These are phyloP conservation scores for Hygrocybe punicea DNA, from an alignment of 768 basidiomycete genomes.

Conservation along the genomic window DNA sequence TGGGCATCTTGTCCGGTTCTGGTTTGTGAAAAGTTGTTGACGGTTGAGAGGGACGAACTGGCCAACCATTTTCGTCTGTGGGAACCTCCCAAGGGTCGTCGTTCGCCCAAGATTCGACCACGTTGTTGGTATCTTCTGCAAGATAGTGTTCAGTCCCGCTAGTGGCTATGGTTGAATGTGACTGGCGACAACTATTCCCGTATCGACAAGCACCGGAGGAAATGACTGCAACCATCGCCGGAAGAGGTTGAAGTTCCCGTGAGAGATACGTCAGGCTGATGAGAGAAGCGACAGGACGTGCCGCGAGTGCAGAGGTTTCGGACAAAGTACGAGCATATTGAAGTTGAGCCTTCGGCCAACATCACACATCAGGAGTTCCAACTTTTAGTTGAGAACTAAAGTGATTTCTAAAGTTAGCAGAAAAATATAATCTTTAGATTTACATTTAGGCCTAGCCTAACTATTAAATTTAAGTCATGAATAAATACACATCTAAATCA, in stretches of 20 bases:
- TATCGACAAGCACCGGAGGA: slow-evolving; percentile 1
- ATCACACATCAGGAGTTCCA: no score
- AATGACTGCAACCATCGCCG: slow-evolving; percentile 1
- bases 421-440: no score
- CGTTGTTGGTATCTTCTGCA: neutral
- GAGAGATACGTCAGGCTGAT: slow-evolving; percentile 29
- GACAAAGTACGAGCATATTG: slow-evolving; percentile 43
- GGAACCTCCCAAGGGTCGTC: neutral
- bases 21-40: neutral
- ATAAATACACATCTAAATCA: no score
- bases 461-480: no score
- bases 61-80: neutral
- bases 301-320: slow-evolving; percentile 34
- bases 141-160: neutral
- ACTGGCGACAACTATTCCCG: neutral
- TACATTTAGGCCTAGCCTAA: no score
- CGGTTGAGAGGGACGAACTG: neutral
- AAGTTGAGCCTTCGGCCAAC: no score
- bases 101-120: neutral
- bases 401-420: no score
- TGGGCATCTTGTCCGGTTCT: neutral
- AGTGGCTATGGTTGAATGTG: neutral
- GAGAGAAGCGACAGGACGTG: slow-evolving; percentile 31
- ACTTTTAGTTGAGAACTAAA: no score
- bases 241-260: slow-evolving; percentile 37